Base-by-base conservation (phyloP, 768 basidiomycete species). In the Inosperma sp. region DNA sequence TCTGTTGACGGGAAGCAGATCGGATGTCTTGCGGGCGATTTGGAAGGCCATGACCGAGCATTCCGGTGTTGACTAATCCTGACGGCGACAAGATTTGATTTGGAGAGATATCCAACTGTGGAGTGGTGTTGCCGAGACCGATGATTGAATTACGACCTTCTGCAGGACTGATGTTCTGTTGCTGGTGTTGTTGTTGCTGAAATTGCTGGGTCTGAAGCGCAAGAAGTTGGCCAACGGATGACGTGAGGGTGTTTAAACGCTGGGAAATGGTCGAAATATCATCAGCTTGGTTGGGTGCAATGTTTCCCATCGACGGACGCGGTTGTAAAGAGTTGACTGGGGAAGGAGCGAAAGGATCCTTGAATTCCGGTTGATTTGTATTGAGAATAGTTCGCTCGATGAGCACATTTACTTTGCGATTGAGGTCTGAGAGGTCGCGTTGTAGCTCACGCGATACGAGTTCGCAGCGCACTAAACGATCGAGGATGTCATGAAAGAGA, bases 161-260 rank as follows among this genome's bases (percentile, higher is more conserved):
- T 22, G 69, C 49, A 31, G 46, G 37, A 13, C 34, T 48, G 4
- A 48, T 13, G 25, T 13, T 27, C 12, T 47, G 46, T 22, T 30
- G 16, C n/a, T 36, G 60, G 42, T 69, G 66, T 17, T 13, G 19
- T 10, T 39, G 36, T 17, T 62, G 59, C 53, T 85, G 84, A 19
- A 84, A 69, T 56, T 81, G 79, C 57, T 89, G 87, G 2, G 87
- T 89, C 64, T 89, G 88, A 35, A 90, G 65, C 2, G 86, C 85
- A 7, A 93, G 78, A 21, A 93, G 76, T 64, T 91, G 89, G 19
- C 89, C 86, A 45, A 93, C 90, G 7, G 91, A 91, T 2, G 86
- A 82, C 14, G 88, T 88, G 59, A 93, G 70, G 8, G 83, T 84
- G 62, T 82, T 86, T 48, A 93, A 72, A 33, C 88, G 81, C 59